Conservation (phyloP, 805 yeast genomes). For the Isabelozyma heimii region DNA sequence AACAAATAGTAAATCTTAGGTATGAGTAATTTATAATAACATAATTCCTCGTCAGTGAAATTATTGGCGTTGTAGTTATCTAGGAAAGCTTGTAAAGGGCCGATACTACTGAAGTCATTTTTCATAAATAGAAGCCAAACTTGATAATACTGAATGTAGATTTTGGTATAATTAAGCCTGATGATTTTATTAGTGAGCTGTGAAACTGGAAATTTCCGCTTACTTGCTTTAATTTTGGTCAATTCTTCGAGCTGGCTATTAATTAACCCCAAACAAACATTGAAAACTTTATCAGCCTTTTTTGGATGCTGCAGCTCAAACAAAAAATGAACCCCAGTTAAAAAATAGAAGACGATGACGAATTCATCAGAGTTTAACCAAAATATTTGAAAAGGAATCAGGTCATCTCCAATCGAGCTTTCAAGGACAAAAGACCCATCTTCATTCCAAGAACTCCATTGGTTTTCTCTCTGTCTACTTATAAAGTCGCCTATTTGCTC, state of each 20-base stretch:
- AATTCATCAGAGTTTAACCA: conserved; percentile 47
- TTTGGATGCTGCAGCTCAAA: conserved; percentile 31
- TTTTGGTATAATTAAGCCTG: conserved; percentile 25
- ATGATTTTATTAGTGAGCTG: conserved; percentile 21
- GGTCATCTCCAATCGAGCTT: not conserved
- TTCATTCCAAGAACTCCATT: conserved; percentile 27
- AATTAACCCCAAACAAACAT: conserved; percentile 31
- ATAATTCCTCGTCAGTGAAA: conserved; percentile 38
- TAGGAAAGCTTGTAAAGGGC: conserved; percentile 30
- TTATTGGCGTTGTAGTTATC: conserved; percentile 29
- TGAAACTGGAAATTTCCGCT: conserved; percentile 12
- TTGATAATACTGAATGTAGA: conserved; percentile 32
- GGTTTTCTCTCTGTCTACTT: conserved; percentile 13
- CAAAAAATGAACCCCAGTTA: conserved; percentile 41
- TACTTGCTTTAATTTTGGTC: conserved; percentile 2
- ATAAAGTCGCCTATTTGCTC: conserved; percentile 18
- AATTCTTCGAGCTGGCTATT: conserved; percentile 19
- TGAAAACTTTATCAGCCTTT: conserved; percentile 35
- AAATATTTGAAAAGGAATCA: conserved; percentile 20
- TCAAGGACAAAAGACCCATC: conserved; percentile 20
- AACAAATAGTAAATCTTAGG: conserved; percentile 39
- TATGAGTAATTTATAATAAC: conserved; percentile 31
- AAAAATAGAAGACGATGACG: conserved; percentile 36
- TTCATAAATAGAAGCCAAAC: conserved; percentile 33
- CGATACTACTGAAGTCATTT: conserved; percentile 18